phyloP scores from a whole-genome alignment of 1,284 basidiomycete genomes.

The Stereum hirsutum region DNA sequence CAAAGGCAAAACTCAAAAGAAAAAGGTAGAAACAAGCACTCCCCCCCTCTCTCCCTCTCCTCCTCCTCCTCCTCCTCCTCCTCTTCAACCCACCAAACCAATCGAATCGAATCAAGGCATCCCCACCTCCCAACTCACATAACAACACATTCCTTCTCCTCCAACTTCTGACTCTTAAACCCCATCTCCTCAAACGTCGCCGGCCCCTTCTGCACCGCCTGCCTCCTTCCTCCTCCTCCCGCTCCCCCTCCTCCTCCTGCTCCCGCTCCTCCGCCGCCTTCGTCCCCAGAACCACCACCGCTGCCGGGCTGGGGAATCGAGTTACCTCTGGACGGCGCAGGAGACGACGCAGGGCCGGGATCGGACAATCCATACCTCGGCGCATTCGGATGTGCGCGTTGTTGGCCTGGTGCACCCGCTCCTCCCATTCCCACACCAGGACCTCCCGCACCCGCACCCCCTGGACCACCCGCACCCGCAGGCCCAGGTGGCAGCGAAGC shows the following conservation, averaged over 20 bases:
- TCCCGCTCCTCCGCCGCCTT: neutral
- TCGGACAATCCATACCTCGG: constrained; percentile 21
- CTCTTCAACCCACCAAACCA: too few species aligned
- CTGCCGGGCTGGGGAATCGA: constrained; percentile 10
- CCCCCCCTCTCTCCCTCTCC: too few species aligned
- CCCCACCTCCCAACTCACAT: too few species aligned
- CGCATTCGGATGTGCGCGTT: constrained; percentile 16
- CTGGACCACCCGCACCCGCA: too few species aligned
- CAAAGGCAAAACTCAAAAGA: too few species aligned
- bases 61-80: too few species aligned
- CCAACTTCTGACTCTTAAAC: constrained; percentile 61
- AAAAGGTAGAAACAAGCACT: too few species aligned
- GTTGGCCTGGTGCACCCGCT: neutral
- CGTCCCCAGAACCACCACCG: neutral
- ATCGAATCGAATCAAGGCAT: too few species aligned
- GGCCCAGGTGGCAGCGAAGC: too few species aligned
- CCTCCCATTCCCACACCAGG: neutral
- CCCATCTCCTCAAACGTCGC: constrained; percentile 94
- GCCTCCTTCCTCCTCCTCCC: constrained; percentile 8
- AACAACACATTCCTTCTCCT: constrained; percentile 75
- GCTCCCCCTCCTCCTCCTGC: neutral
- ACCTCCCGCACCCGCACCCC: too few species aligned
- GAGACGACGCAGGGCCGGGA: constrained; percentile 11
- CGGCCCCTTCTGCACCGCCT: constrained; percentile 32
- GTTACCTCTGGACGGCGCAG: neutral